Evolutionary conservation across 768 basidiomycete genomes (phyloP), one percentile per base, ranked within the genome.

Genomic region (Roridomyces roridus): DNA sequence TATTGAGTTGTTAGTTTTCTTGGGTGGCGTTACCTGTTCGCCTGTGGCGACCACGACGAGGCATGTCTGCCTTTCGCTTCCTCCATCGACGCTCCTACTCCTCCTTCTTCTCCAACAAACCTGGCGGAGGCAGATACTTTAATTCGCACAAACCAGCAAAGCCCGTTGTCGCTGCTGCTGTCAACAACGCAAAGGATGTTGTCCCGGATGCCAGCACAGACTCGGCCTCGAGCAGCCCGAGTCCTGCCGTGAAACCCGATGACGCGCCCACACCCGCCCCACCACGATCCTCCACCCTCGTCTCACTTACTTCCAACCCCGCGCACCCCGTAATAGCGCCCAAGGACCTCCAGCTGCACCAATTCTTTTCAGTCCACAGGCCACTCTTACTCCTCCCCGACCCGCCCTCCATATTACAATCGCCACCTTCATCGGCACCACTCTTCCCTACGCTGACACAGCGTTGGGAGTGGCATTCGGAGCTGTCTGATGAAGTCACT

Each of bases 321-420:
- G 57, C 74, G 11, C 88, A 91, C 61, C 87, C 86, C 1, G 63
- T 80, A 23, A 65, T 92, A 51, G 84, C 79, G 50, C 68, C 87
- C 11, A 84, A 86, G 59, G 89, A 90, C 62, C 86, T 89, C 72
- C 89, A 86, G 66, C 80, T 92, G 11, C 91, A 93, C 68, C 88
- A 90, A 50, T 94, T 94, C 73, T 94, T 94, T 74, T 84, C 92
- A 3, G 76, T 92, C 28, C 87, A 94, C 65, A 83, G 92, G 12
- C 92, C 92, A 1, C 78, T 94, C 2, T 82, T 93, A 20, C 82
- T 90, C 34, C 78, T 93, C 39, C 74, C 81, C 25, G 82, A 87
- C 58, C 85, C 91, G 0, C 64, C 85, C 0, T 75, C 84, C 9
- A 73, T 85, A 53, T 77, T 92, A 53, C 65, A 72, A 12, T 64